Conservation (phyloP, 495 filamentous ascomycete species). For the Evansstolkia leycettana region DNA sequence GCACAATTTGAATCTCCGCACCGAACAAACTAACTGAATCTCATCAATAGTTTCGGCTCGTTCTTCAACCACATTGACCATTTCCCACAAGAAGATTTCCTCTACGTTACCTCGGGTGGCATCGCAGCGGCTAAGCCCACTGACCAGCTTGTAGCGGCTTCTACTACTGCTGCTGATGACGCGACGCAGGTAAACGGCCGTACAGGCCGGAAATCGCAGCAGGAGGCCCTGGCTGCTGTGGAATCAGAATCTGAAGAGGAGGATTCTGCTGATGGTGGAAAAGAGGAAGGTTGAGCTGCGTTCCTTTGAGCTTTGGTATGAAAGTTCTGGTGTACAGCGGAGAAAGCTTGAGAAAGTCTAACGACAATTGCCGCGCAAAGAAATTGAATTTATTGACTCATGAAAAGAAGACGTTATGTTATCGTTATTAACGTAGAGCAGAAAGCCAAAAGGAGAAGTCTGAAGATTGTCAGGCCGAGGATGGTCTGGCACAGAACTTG, state of each 20-base stretch:
- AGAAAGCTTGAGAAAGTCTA: too few relatives aligned
- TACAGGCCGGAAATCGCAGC: constrained; percentile 10
- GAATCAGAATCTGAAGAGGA: constrained; percentile 21
- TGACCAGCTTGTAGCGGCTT: constrained; percentile 1
- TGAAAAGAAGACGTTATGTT: too few relatives aligned
- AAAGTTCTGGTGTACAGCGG: too few relatives aligned
- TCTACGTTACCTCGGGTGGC: constrained; percentile 61
- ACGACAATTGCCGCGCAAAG: too few relatives aligned
- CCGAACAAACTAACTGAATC: constrained; percentile 3
- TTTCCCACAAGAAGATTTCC: constrained; percentile 57
- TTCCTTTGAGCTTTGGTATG: too few relatives aligned
- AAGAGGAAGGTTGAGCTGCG: too few relatives aligned
- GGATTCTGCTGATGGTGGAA: too few relatives aligned
- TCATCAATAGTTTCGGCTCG: constrained; percentile 46
- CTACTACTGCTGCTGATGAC: neutral
- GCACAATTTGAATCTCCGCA: too few relatives aligned
- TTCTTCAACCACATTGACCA: constrained; percentile 83
- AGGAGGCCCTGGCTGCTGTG: constrained; percentile 19
- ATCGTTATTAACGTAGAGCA: neutral
- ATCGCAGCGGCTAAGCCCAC: constrained; percentile 37
- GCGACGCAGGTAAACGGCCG: neutral
- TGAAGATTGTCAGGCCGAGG: neutral
- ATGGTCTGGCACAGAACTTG: too few relatives aligned
- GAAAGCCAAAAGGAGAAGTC: neutral
- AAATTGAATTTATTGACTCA: too few relatives aligned